Conservation (phyloP, 768 basidiomycete species). For the Suillus brevipes region DNA sequence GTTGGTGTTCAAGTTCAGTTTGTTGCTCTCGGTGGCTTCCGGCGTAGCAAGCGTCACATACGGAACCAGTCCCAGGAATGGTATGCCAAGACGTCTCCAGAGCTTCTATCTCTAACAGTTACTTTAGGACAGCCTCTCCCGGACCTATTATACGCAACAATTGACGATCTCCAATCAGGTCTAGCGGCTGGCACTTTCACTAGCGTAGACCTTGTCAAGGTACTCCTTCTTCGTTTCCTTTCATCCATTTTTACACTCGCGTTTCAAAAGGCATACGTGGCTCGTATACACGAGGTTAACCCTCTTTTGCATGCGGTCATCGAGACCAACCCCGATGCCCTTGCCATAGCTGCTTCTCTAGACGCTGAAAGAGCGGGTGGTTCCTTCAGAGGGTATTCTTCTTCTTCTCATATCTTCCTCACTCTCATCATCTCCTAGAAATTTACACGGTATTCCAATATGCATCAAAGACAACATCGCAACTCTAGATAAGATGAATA, state of each 20-base stretch:
- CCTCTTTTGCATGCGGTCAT: slow-evolving; percentile 3
- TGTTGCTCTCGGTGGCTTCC: slow-evolving; percentile 1
- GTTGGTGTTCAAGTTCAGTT: not conserved
- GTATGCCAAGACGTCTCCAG: not conserved
- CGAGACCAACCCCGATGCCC: slow-evolving; percentile 1
- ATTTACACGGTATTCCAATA: slow-evolving; percentile 1
- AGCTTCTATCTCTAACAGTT: not conserved
- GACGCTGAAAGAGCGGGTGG: not conserved
- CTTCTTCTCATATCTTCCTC: not conserved
- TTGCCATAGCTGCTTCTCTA: not conserved
- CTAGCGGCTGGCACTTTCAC: slow-evolving; percentile 3
- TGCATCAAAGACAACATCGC: slow-evolving; percentile 5
- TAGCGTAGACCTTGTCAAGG: not conserved
- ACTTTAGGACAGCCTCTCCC: slow-evolving; percentile 2
- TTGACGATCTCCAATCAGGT: slow-evolving; percentile 2
- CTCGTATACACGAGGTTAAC: slow-evolving; percentile 1
- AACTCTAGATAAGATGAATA: slow-evolving; percentile 5
- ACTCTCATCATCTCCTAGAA: not conserved
- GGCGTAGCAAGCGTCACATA: not conserved
- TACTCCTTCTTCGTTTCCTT: not conserved
- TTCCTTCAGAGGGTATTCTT: not conserved
- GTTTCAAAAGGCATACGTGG: slow-evolving; percentile 6
- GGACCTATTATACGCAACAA: slow-evolving; percentile 2
- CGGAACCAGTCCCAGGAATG: slow-evolving; percentile 4
- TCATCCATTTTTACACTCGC: not conserved